phyloP scores from a whole-genome alignment of 225 moss, liverwort and hornwort genomes.

The Physcomitrellopsis africana region DNA sequence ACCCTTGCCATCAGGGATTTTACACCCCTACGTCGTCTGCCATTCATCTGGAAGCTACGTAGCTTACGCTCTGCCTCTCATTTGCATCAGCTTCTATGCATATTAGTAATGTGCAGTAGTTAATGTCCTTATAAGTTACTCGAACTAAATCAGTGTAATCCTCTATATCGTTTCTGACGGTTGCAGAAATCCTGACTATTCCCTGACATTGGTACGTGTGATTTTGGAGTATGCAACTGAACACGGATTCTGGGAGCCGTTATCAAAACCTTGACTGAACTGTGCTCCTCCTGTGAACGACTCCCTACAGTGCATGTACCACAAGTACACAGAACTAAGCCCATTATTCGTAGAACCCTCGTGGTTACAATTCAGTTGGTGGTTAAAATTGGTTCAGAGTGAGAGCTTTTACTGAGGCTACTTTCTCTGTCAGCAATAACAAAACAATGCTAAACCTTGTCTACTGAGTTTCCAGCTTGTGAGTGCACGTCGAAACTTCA shows the following conservation, averaged over 20 bases:
- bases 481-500: no score
- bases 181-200: not conserved
- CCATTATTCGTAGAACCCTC: no score
- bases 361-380: not conserved
- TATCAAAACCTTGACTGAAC: slow-evolving; percentile 26
- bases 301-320: no score
- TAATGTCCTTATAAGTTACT: not conserved
- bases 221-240: slow-evolving; percentile 24
- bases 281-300: not conserved
- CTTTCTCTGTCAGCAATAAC: slow-evolving; percentile 19
- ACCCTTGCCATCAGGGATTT: no score
- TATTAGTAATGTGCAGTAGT: not conserved
- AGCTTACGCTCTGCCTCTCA: no score
- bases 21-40: not conserved
- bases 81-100: no score
- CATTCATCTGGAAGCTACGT: not conserved
- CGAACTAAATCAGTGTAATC: not conserved
- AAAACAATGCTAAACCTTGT: not conserved
- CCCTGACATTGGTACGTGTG: slow-evolving; percentile 11
- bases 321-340: no score
- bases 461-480: no score
- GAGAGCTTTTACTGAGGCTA: not conserved
- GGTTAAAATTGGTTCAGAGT: not conserved
- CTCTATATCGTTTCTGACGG: no score
- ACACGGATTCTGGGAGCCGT: not conserved